Evolutionary conservation across 2,329 filamentous ascomycete species (phyloP).

Genomic region (Sporothrix schenckii): DNA sequence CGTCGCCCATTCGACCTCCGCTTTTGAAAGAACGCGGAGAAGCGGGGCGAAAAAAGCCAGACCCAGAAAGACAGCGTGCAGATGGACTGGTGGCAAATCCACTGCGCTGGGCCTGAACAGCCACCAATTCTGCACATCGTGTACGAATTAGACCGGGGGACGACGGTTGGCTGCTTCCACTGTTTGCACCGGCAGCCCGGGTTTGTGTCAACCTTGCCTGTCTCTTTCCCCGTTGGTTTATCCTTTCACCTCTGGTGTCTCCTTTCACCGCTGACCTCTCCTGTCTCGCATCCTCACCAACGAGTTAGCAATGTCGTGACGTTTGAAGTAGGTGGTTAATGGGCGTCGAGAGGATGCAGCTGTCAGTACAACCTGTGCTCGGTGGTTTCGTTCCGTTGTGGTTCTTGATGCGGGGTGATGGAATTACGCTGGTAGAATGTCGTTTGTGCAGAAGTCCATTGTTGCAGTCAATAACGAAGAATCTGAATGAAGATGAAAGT

Average conservation of each 20-base stretch:
- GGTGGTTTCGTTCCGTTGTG: too few relatives aligned
- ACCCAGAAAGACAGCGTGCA: neutral
- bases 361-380: too few relatives aligned
- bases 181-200: neutral
- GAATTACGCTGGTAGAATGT: too few relatives aligned
- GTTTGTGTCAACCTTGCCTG: neutral
- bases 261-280: too few relatives aligned
- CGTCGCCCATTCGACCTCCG: neutral
- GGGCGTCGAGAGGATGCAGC: too few relatives aligned
- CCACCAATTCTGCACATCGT: neutral
- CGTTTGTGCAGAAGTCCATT: too few relatives aligned
- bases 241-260: neutral
- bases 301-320: too few relatives aligned
- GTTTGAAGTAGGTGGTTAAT: too few relatives aligned
- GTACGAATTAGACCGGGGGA: neutral
- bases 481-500: neutral
- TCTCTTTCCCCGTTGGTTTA: neutral
- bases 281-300: neutral
- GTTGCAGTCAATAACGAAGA: neutral
- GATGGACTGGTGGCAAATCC: neutral
- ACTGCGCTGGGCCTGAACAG: neutral
- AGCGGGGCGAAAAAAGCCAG: conserved; percentile 19
- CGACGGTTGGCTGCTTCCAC: neutral
- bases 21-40: conserved; percentile 30
- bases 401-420: too few relatives aligned